Evolutionary conservation across 73 alveolate genomes (phyloP), one percentile per base, ranked within the genome.

Genomic region (Paraurostyla sp.): DNA sequence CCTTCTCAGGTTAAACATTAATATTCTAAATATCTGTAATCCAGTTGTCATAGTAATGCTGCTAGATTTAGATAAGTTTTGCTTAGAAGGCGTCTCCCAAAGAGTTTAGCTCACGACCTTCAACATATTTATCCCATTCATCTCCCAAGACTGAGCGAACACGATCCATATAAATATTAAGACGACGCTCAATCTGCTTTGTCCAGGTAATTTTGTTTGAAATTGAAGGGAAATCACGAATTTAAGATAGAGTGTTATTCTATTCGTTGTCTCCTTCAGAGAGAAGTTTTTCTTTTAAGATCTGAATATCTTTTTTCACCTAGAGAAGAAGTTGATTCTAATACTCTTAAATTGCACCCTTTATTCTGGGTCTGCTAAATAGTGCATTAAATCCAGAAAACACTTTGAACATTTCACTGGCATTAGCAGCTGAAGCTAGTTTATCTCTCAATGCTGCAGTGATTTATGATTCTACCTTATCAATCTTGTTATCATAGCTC

Each of bases 321-420:
- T 92, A 96, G 25, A 91, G 84, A 27, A 98, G 80, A 51, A 98
- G 89, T 59, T 96, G 95, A 33, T 99, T 92, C 88, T 97, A 99
- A 87, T 97, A 98, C 95, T 98, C 99, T 92, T 96, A 97, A 57
- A 98, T 97, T 20, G 99, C 99, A 54, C 96, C 97, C 60, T 95
- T 95, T 56, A 97, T 96, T 58, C 99, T 87, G 16, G 97, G 99
- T 46, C 99, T 87, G 78, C 90, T 83, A 83, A 97, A 95, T 62
- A 98, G 94, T 43, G 98, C 98, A 62, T 97, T 95, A 97, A 98
- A 98, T 51, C 94, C 86, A 71, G 95, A 83, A 92, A 98, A 98
- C 49, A 97, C 98, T 76, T 96, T 98, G 88, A 97, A 98, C 99
- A 97, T 97, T 75, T 97, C 99, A 38, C 96, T 93, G 38, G 99